Conservation (phyloP, 1,139 yeast species). For the Suhomyces yuchorum region DNA sequence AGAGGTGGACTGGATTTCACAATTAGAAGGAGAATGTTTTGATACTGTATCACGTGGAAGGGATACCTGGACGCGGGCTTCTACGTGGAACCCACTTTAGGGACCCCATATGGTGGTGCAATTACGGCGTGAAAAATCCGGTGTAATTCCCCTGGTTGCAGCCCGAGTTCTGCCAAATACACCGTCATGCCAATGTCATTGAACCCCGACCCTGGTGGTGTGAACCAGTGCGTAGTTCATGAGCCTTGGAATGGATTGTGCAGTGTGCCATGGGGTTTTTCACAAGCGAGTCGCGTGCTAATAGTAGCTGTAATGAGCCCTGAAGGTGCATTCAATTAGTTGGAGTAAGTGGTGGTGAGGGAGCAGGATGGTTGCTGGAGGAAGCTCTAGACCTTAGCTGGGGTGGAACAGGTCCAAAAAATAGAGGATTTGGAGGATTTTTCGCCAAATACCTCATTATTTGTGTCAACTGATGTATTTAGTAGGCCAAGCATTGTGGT, state of each 20-base stretch:
- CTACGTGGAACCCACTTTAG: too few relatives aligned
- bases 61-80: neutral
- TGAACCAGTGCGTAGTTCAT: neutral
- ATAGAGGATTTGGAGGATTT: too few relatives aligned
- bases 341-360: neutral
- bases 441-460: too few relatives aligned
- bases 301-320: neutral
- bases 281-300: neutral
- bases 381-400: neutral
- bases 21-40: constrained; percentile 1
- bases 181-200: neutral
- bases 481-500: too few relatives aligned
- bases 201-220: neutral
- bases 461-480: too few relatives aligned
- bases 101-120: neutral
- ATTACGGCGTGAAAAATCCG: too few relatives aligned
- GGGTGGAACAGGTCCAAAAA: neutral
- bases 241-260: constrained; percentile 1
- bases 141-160: too few relatives aligned
- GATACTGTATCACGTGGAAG: constrained; percentile 3
- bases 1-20: neutral
- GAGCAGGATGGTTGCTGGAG: neutral
- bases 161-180: too few relatives aligned
- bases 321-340: neutral
- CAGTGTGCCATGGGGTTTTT: neutral